Base-by-base conservation (phyloP, 2,329 filamentous ascomycete genomes). In the Sarocladium kiliense region DNA sequence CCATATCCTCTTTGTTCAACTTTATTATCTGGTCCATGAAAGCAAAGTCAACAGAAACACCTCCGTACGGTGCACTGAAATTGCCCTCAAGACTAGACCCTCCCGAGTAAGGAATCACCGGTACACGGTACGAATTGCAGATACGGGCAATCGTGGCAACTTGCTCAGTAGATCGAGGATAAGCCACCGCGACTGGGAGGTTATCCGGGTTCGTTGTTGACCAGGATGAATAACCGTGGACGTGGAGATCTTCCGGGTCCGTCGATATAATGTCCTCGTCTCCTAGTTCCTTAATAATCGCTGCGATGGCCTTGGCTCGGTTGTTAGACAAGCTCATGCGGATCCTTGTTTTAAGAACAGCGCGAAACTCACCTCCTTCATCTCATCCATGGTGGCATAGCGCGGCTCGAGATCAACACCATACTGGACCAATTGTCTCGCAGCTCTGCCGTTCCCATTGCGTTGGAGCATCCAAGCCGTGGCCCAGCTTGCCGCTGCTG, bases 21-120 rank as follows among this genome's bases (percentile, higher is more conserved):
- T 85, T 77, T 27, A 97, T 62, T 25, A 96, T 87, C 63, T 85
- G 77, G 67, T 96, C 87, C 92, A 97, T 97, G 64, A 83, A 84
- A 1, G 84, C 82, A 68, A 97, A 97, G 66, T 97, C 92, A 53
- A 97, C 88, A 61, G 89, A 93, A 65, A 97, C 82, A 12, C 92
- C 92, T 12, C 91, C 91, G 65, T 86, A 88, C 0, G 91, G 90
- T 14, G 91, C 89, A 0, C 89, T 89, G 69, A 96, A 96, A 68
- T 96, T 94, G 14, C 88, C 92, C 69, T 97, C 92, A 0, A 97
- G 76, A 61, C 88, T 93, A 0, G 89, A 88, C 14, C 91, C 92
- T 2, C 91, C 91, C 1, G 89, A 94, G 66, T 89, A 96, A 0
- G 90, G 87, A 57, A 94, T 88, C 74, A 96, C 88, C 1, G 92